phyloP scores from a whole-genome alignment of 2,329 filamentous ascomycete species.

The Botryotinia narcissicola region DNA sequence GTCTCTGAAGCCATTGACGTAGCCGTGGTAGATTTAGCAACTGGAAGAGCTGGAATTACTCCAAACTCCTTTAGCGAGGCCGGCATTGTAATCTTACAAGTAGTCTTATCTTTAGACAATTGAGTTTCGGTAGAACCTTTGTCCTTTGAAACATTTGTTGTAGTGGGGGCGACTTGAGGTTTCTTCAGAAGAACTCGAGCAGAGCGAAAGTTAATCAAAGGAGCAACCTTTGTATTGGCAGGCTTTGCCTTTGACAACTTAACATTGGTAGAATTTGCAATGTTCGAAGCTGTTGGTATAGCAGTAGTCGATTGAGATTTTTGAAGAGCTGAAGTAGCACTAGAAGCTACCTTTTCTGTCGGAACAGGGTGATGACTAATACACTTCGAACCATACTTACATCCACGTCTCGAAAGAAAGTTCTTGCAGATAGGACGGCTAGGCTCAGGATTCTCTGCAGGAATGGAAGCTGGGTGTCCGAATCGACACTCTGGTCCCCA shows the following conservation, averaged over 20 bases:
- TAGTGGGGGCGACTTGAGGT: background rate
- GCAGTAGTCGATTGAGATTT: background rate
- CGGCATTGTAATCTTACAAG: background rate
- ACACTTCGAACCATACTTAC: background rate
- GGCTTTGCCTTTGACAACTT: background rate
- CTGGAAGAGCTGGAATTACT: background rate
- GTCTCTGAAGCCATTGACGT: background rate
- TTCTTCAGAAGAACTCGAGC: background rate
- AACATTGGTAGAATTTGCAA: accelerated
- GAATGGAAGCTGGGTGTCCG: background rate
- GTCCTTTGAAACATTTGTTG: background rate
- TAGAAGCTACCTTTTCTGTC: background rate
- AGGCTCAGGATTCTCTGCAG: background rate
- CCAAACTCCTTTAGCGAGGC: background rate
- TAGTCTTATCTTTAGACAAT: background rate
- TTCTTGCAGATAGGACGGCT: background rate
- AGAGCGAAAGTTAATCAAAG: background rate
- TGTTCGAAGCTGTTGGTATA: background rate
- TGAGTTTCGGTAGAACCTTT: background rate
- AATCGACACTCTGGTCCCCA: background rate
- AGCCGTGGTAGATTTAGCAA: background rate
- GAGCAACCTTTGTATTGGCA: background rate
- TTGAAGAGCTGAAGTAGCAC: background rate
- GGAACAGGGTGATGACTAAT: background rate
- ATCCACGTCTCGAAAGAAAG: background rate